Base-by-base conservation (phyloP, 1,284 basidiomycete species). In the Volvariella volvacea region DNA sequence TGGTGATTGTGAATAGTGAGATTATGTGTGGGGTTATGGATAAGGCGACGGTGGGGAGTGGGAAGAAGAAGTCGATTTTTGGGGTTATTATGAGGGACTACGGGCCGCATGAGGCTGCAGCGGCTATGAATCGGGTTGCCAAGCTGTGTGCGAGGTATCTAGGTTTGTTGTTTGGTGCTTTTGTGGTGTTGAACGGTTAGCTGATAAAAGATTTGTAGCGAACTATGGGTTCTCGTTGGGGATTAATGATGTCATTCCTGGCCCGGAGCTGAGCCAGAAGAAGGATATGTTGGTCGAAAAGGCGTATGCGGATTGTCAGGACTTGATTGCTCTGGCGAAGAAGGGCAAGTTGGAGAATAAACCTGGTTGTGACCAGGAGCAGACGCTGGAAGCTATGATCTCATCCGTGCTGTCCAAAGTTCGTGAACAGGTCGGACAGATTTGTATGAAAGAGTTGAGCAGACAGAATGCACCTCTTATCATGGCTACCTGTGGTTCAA, bases 21-120 rank as follows among this genome's bases (percentile, higher is more conserved):
- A 93, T 99, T 59, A 98, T 99, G 92, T 98, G 95, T 58, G 96
- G 96, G 41, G 90, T 95, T 7, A 96, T 99, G 80, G 96, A 99
- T 71, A 99, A 99, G 70, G 91, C 91, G 16, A 98, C 93, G 0
- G 90, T 99, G 3, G 96, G 96, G 47, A 91, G 92, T 57, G 96
- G 96, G 45, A 99, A 99, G 78, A 99, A 99, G 74, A 98, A 97
- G 63, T 97, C 92, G 1, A 92, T 99, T 30, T 99, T 99, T 57
- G 95, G 95, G 51, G 92, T 98, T 42, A 97, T 99, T 55, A 79
- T 98, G 67, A 79, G 96, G 48, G 96, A 99, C 65, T 99, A 96
- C 63, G 96, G 96, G 6, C 79, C 92, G 1, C 85, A 97, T 58
- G 93, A 93, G 60, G 95, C 96, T 0, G 92, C 94, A 0, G 74